Percentiles rank a stretch among this genome's conserved stretches.
Evolutionary conservation across 1,284 basidiomycete genomes (phyloP).

Genomic region (Caloboletus firmus): DNA sequence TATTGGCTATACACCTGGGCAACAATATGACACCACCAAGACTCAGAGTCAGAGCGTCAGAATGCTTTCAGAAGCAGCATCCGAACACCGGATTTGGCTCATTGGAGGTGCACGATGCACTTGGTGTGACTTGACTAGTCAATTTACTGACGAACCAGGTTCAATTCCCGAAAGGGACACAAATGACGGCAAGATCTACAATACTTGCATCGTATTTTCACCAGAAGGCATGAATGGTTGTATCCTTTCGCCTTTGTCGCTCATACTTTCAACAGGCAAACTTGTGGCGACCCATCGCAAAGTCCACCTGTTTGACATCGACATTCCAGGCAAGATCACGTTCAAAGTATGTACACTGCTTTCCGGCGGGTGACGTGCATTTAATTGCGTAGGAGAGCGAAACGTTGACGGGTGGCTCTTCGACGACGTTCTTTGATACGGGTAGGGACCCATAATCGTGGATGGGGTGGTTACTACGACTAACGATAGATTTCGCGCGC

Average conservation of each 20-base stretch:
- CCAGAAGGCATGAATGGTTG: constrained; percentile 62
- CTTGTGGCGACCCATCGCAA: constrained; percentile 91
- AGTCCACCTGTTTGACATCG: constrained; percentile 97
- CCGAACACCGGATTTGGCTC: constrained; percentile 81
- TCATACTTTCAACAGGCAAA: constrained; percentile 52
- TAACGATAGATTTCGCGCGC: constrained; percentile 72
- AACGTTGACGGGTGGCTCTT: constrained; percentile 80
- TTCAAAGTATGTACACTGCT: constrained; percentile 78
- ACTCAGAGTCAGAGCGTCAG: constrained; percentile 77
- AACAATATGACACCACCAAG: constrained; percentile 55
- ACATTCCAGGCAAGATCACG: constrained; percentile 94
- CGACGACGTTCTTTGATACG: constrained; percentile 85
- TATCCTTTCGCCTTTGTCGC: not conserved
- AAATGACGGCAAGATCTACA: constrained; percentile 75
- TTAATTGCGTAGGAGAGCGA: constrained; percentile 78
- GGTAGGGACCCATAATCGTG: constrained; percentile 44
- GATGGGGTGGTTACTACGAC: not conserved
- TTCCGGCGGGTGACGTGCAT: not conserved
- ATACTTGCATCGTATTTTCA: constrained; percentile 89
- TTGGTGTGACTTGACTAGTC: not conserved
- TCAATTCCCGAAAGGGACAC: constrained; percentile 85
- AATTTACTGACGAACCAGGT: constrained; percentile 46
- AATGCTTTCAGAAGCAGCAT: constrained; percentile 82
- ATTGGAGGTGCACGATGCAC: constrained; percentile 71
- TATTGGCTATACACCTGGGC: constrained; percentile 61